Evolutionary conservation across 371 early-diverging fungal species (phyloP), one percentile per base, ranked within the genome.

Genomic region (Mucor indicus): DNA sequence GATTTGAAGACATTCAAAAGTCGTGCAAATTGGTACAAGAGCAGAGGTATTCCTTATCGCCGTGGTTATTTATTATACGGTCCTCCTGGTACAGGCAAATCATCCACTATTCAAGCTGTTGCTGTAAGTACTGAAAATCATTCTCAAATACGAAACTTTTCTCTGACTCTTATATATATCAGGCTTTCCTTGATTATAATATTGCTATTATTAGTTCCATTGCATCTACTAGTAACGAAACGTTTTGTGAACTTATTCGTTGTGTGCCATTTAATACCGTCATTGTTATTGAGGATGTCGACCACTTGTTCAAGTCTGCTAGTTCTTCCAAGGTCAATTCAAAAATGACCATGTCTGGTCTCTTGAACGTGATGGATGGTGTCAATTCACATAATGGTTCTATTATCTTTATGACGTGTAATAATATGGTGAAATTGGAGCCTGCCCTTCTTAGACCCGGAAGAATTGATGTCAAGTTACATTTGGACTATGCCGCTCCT

Each of bases 71-170:
- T 99, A 37, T 90, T 99, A 50, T 98, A 98, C 72, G 99, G 99
- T 3, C 97, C 99, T 20, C 97, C 99, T 10, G 98, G 98, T 44
- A 96, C 95, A 4, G 99, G 99, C 3, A 98, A 99, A 70, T 98
- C 99, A 0, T 96, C 98, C 0, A 91, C 96, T 1, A 93, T 97
- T 33, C 76, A 96, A 42, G 96, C 96, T 0, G 85, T 91, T 54
- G 92, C 96, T 48, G 84, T 17, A 54, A 83, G 29, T 69, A 75
- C 44, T 82, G n/a, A n/a, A n/a, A n/a, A n/a, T n/a, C n/a, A n/a
- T n/a, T n/a, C n/a, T n/a, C n/a, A n/a, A n/a, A n/a, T n/a, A n/a
- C n/a, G n/a, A n/a, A n/a, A n/a, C n/a, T n/a, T n/a, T n/a, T n/a
- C n/a, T n/a, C n/a, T n/a, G n/a, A n/a, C n/a, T n/a, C n/a, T n/a